Evolutionary conservation across 225 moss, liverwort and hornwort species (phyloP).

Genomic region (Bryoerythrophyllum caledonicum): DNA sequence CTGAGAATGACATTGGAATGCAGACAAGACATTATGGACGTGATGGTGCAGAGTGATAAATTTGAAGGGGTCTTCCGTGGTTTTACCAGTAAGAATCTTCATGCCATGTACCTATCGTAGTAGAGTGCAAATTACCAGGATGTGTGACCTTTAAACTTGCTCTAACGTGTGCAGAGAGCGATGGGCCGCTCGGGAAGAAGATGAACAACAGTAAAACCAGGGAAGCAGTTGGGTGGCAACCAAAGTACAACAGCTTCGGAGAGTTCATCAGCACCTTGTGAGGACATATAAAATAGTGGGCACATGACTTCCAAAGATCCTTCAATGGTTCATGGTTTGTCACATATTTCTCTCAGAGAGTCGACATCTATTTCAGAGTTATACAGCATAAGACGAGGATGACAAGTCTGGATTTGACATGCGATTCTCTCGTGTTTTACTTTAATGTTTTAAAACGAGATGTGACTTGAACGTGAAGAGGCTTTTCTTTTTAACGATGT

Average conservation of each 20-base stretch:
- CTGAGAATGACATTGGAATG: slow-evolving; percentile 18
- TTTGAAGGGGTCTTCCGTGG: slow-evolving; percentile 68
- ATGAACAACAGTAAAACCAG: slow-evolving; percentile 76
- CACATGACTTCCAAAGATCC: not conserved
- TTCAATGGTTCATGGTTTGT: not conserved
- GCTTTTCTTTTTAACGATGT: too few species aligned
- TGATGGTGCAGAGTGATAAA: slow-evolving; percentile 62
- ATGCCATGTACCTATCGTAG: not conserved
- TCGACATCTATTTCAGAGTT: not conserved
- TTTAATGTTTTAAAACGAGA: too few species aligned
- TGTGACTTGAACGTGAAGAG: too few species aligned
- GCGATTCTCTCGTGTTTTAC: not conserved
- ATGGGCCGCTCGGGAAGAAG: slow-evolving; percentile 88
- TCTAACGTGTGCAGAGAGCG: slow-evolving; percentile 54
- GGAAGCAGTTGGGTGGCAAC: slow-evolving; percentile 70
- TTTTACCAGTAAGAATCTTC: slow-evolving; percentile 61
- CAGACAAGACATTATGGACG: slow-evolving; percentile 92
- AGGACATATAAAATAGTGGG: slow-evolving; percentile 7
- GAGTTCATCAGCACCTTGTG: slow-evolving; percentile 56
- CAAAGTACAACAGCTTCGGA: slow-evolving; percentile 73
- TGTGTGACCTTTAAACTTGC: slow-evolving; percentile 20
- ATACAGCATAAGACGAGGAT: slow-evolving; percentile 6
- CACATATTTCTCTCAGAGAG: not conserved
- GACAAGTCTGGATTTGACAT: not conserved
- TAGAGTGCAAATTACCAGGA: not conserved